These are phyloP conservation scores for Ophiostoma pallidulum DNA, from an alignment of 2,329 filamentous ascomycete genomes.

Conservation along the genomic window DNA sequence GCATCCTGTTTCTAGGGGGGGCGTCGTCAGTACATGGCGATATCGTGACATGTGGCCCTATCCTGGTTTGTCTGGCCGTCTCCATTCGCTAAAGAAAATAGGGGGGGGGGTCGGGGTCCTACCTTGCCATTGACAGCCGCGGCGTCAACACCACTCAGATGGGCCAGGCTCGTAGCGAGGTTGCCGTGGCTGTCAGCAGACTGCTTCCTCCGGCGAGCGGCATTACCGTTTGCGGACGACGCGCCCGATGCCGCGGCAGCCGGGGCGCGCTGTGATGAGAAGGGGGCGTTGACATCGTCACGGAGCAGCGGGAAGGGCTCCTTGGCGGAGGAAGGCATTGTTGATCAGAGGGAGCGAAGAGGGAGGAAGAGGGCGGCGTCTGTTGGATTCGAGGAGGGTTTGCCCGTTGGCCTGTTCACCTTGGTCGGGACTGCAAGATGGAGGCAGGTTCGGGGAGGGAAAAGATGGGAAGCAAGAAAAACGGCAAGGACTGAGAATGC, in stretches of 20 bases:
- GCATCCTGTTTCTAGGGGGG: slow-evolving; percentile 9
- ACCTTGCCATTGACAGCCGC: slow-evolving; percentile 11
- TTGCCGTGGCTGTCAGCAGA: slow-evolving; percentile 46
- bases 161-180: slow-evolving; percentile 42
- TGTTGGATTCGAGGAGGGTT: too few species aligned
- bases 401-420: too few species aligned
- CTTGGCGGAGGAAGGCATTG: slow-evolving; percentile 23
- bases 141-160: slow-evolving; percentile 24
- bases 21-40: background rate
- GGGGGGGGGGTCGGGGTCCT: background rate
- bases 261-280: slow-evolving; percentile 34
- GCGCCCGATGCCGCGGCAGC: slow-evolving; percentile 15
- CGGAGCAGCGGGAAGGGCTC: slow-evolving; percentile 50
- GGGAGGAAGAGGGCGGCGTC: too few species aligned
- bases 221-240: slow-evolving; percentile 11
- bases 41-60: background rate
- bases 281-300: slow-evolving; percentile 26
- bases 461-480: too few species aligned
- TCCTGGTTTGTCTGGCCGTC: background rate
- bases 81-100: too few species aligned
- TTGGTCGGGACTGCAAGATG: too few species aligned
- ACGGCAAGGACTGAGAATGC: too few species aligned
- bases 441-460: too few species aligned
- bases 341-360: too few species aligned
- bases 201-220: slow-evolving; percentile 42